Evolutionary conservation across 78 protist species (phyloP), one percentile per base, ranked within the genome.

Genomic region (Dictyostelium brefeldianum): DNA sequence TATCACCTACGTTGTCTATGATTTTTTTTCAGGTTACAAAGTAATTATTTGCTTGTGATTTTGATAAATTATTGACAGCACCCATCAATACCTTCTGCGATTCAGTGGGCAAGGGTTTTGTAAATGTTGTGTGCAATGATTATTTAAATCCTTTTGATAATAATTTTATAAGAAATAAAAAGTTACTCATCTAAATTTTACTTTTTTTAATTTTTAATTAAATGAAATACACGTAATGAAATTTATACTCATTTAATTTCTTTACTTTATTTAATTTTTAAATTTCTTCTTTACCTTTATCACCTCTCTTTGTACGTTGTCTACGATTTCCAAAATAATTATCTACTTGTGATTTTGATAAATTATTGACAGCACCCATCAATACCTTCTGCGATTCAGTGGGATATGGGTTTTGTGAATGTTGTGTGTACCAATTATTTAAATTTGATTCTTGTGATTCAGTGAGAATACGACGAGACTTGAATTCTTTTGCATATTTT

Each of bases 311-410:
- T 36, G 43, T 36, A 36, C 43, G 43, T 36, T 36, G 43, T 48
- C 93, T 46, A 41, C 65, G 57, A 36, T 87, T 87, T 11, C 84
- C 83, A 77, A 87, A 87, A 83, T 84, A 87, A 87, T 87, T 87
- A 36, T 87, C 93, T 10, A 87, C 18, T 65, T 87, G 93, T 17
- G 78, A 74, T 64, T 64, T 87, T 59, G 93, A 87, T 12, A 87
- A 20, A 65, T 87, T 75, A 65, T 59, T 77, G 7, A 50, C 18
- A 4, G 93, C 75, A 27, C 85, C 93, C 11, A 87, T 22, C 10
- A 87, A 50, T 27, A 62, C 62, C 50, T 87, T 87, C 51, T 87
- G 74, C 4, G 56, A 78, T n/a, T 87, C 93, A 8, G 64, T 54
- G 15, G 93, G 93, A 64, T 77, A 87, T 46, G 93, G 93, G 36